These are phyloP conservation scores for Globisporangium middletonii DNA, from an alignment of 352 stramenopile species.

Conservation along the genomic window DNA sequence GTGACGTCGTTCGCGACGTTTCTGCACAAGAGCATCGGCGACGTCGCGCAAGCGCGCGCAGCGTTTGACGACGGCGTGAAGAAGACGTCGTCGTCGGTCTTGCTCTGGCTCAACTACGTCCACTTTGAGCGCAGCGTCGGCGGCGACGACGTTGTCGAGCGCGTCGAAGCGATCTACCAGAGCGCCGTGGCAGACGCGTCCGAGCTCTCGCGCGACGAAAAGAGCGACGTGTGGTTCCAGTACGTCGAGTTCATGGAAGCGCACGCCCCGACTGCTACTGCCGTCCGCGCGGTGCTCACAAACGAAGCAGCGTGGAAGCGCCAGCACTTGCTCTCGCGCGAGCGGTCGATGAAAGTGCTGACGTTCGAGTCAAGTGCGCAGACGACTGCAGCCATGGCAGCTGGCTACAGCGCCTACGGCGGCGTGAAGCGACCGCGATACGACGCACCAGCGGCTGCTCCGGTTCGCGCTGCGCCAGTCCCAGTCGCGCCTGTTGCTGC, in stretches of 20 bases:
- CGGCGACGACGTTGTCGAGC: slow-evolving; percentile 26
- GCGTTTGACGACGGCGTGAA: slow-evolving; percentile 40
- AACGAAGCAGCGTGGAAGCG: slow-evolving; percentile 63
- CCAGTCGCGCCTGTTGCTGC: slow-evolving; percentile 13
- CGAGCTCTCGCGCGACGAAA: slow-evolving; percentile 56
- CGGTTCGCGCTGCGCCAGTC: slow-evolving; percentile 7
- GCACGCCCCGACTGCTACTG: slow-evolving; percentile 31
- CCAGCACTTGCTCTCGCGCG: slow-evolving; percentile 47
- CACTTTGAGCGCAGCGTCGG: slow-evolving; percentile 53
- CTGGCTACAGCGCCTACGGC: slow-evolving; percentile 23
- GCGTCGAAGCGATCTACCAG: slow-evolving; percentile 40
- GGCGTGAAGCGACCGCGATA: slow-evolving; percentile 55
- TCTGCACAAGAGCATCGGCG: slow-evolving; percentile 36
- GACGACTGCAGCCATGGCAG: slow-evolving; percentile 9
- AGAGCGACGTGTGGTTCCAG: slow-evolving; percentile 78
- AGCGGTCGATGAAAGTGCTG: slow-evolving; percentile 53
- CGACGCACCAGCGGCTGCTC: slow-evolving; percentile 20
- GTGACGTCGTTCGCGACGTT: slow-evolving; percentile 57
- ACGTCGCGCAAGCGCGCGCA: slow-evolving; percentile 29
- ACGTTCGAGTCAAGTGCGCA: slow-evolving; percentile 28
- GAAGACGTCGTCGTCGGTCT: slow-evolving; percentile 34
- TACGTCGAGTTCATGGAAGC: slow-evolving; percentile 72
- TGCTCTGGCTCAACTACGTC: slow-evolving; percentile 66
- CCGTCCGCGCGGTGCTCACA: slow-evolving; percentile 45
- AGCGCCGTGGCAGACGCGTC: slow-evolving; percentile 42